Evolutionary conservation across 129 eudicot genomes (phyloP).

Genomic region (Centella asiatica): DNA sequence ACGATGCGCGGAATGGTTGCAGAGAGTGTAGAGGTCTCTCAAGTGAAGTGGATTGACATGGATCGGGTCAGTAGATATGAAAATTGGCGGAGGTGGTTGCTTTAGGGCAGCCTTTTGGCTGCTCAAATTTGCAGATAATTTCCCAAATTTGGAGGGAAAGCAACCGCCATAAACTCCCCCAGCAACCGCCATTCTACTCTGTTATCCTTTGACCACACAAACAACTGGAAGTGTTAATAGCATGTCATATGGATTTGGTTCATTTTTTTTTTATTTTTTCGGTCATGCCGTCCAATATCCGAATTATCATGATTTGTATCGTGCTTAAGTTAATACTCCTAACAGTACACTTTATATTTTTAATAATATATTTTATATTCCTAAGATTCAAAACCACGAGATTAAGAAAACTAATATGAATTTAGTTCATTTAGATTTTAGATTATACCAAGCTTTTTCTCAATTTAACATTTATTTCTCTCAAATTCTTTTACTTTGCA

Average conservation of each 20-base stretch:
- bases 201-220: background rate
- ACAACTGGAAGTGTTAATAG: too few relatives aligned
- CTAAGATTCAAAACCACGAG: too few relatives aligned
- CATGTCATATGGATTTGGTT: background rate
- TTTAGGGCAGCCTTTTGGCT: constrained; percentile 14
- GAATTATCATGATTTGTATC: too few relatives aligned
- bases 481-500: too few relatives aligned
- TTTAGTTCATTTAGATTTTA: too few relatives aligned
- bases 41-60: constrained; percentile 41
- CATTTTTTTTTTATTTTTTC: too few relatives aligned
- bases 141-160: constrained; percentile 31
- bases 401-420: too few relatives aligned
- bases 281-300: background rate
- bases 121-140: constrained; percentile 21
- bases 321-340: too few relatives aligned
- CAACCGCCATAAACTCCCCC: constrained; percentile 33
- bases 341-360: too few relatives aligned
- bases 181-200: constrained; percentile 34
- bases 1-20: constrained; percentile 77
- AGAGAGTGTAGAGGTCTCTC: constrained; percentile 46
- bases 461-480: too few relatives aligned
- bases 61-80: constrained; percentile 53
- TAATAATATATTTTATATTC: too few relatives aligned
- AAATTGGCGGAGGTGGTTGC: constrained; percentile 38
- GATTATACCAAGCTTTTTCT: too few relatives aligned